Evolutionary conservation across 1,139 yeast species (phyloP).

Genomic region (Debaryomyces psychrophilus): DNA sequence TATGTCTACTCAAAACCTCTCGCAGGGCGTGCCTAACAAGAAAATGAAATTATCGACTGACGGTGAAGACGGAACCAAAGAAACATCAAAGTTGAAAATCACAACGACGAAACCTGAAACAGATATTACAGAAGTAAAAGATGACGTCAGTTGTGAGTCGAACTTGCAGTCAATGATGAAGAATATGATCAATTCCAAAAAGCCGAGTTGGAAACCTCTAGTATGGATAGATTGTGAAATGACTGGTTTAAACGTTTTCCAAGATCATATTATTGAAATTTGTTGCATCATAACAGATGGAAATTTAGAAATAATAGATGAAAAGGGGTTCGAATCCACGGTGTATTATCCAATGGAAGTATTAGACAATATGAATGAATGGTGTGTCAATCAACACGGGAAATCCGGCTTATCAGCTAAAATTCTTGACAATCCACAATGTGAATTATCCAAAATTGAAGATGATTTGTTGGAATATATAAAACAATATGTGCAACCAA

Average conservation of each 20-base stretch:
- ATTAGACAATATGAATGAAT: constrained; percentile 75
- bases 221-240: constrained; percentile 88
- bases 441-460: constrained; percentile 64
- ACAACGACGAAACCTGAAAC: neutral
- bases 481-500: constrained; percentile 51
- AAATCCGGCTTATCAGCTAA: constrained; percentile 75
- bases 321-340: constrained; percentile 76
- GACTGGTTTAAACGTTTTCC: constrained; percentile 88
- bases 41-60: constrained; percentile 4
- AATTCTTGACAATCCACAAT: constrained; percentile 56
- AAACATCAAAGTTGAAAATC: neutral
- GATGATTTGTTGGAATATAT: constrained; percentile 65
- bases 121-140: neutral
- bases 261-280: constrained; percentile 79
- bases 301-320: constrained; percentile 66
- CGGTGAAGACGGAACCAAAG: neutral
- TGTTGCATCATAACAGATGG: constrained; percentile 91
- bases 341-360: constrained; percentile 68
- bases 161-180: constrained; percentile 11
- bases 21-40: constrained; percentile 5
- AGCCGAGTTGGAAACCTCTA: constrained; percentile 36
- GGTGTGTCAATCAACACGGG: constrained; percentile 86
- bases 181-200: constrained; percentile 11
- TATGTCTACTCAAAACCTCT: constrained; percentile 2
- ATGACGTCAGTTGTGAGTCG: neutral